A percentile compares a stretch with the other conserved stretches of the same genome.
These are phyloP conservation scores for Xerocomus spinulosus DNA, from an alignment of 768 basidiomycete species.

Conservation along the genomic window DNA sequence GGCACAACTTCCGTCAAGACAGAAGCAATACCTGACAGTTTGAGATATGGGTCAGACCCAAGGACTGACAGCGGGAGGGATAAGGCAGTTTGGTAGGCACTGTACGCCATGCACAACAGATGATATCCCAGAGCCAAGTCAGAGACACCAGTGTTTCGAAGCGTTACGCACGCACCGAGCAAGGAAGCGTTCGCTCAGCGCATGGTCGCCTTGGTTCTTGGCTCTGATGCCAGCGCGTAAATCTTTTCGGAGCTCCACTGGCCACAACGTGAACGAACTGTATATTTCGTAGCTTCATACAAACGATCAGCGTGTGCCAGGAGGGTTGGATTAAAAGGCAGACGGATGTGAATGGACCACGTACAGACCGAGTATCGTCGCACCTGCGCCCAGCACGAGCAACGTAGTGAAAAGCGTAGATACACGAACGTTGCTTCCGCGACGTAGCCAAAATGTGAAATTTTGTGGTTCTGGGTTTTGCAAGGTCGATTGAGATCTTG, in stretches of 20 bases:
- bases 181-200: slow-evolving; percentile 49
- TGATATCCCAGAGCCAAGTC: not conserved
- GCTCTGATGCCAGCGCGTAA: slow-evolving; percentile 63
- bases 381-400: slow-evolving; percentile 34
- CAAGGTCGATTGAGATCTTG: slow-evolving; percentile 8
- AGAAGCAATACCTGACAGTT: slow-evolving; percentile 63
- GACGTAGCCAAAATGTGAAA: slow-evolving; percentile 5
- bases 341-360: slow-evolving; percentile 11
- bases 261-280: slow-evolving; percentile 60
- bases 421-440: slow-evolving; percentile 27
- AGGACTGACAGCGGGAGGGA: slow-evolving; percentile 36
- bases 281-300: slow-evolving; percentile 51
- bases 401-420: slow-evolving; percentile 38
- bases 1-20: slow-evolving; percentile 50
- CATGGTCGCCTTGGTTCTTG: slow-evolving; percentile 52
- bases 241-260: slow-evolving; percentile 55
- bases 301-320: not conserved
- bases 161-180: slow-evolving; percentile 50
- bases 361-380: slow-evolving; percentile 44
- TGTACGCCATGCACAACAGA: slow-evolving; percentile 14
- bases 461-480: not conserved
- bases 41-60: slow-evolving; percentile 51
- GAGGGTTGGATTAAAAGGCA: not conserved
- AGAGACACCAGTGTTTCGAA: no score
- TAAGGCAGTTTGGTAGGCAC: slow-evolving; percentile 54